A percentile compares a stretch with the other conserved stretches of the same genome.
Evolutionary conservation across 305 asterid genomes (phyloP).

Genomic region (Stenogyne calaminthoides): DNA sequence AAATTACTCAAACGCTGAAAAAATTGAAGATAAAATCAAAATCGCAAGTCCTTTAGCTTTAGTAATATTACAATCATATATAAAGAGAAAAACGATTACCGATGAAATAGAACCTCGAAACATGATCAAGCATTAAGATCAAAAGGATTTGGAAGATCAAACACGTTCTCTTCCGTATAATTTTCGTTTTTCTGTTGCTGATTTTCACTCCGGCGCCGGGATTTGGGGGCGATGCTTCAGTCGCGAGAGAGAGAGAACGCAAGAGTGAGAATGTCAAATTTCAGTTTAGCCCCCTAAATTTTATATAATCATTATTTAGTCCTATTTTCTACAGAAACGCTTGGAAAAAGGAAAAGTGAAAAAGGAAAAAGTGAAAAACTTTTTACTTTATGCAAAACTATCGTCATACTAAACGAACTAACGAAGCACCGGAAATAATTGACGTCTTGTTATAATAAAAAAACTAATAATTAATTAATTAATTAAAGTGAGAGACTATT

Average conservation of each 20-base stretch:
- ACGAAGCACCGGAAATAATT: background rate
- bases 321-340: background rate
- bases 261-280: background rate
- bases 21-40: background rate
- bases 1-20: background rate
- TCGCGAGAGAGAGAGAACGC: background rate
- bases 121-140: conserved; percentile 30
- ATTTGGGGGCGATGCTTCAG: conserved; percentile 28
- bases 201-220: conserved; percentile 20
- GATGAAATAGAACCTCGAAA: conserved; percentile 22
- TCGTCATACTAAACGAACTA: background rate
- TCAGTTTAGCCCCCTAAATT: conserved; percentile 1
- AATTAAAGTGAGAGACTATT: background rate
- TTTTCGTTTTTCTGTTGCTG: background rate
- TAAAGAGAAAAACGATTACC: background rate
- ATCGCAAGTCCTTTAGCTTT: background rate
- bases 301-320: background rate
- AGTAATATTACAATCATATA: background rate
- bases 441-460: background rate
- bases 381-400: background rate
- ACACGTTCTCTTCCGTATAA: background rate
- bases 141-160: conserved; percentile 17
- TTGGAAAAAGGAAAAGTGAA: too few species aligned
- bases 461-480: too few species aligned
- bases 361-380: background rate